These are phyloP conservation scores for Pythium volutum DNA, from an alignment of 352 stramenopile species.

Conservation along the genomic window DNA sequence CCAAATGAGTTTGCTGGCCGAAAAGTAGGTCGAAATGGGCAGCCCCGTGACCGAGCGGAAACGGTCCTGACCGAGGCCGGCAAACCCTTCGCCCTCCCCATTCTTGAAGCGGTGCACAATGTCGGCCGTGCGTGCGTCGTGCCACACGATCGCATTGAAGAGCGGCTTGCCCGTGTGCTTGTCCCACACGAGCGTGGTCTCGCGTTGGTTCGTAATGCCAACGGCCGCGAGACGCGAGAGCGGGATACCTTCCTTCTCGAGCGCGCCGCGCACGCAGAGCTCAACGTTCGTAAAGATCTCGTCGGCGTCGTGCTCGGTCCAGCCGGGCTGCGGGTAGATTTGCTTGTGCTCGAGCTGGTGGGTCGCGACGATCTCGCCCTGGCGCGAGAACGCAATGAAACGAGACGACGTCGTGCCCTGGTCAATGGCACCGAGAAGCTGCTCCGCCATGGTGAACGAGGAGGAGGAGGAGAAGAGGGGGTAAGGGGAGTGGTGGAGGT, in stretches of 20 bases:
- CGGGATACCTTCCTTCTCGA: slow-evolving; percentile 68
- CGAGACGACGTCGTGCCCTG: slow-evolving; percentile 96
- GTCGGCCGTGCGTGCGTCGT: slow-evolving; percentile 93
- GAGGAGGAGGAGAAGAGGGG: background rate
- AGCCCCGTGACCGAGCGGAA: slow-evolving; percentile 91
- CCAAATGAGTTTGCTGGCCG: slow-evolving; percentile 97
- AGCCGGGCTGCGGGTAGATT: slow-evolving; percentile 94
- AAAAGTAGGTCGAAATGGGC: slow-evolving; percentile 97
- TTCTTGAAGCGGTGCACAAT: slow-evolving; percentile 86
- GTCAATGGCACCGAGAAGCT: slow-evolving; percentile 91
- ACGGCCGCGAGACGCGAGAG: slow-evolving; percentile 85
- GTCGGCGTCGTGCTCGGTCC: slow-evolving; percentile 97
- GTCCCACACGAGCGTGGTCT: slow-evolving; percentile 98
- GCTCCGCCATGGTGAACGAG: slow-evolving; percentile 31
- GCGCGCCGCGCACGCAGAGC: slow-evolving; percentile 66
- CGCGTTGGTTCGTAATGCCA: slow-evolving; percentile 99
- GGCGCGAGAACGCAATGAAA: slow-evolving; percentile 94
- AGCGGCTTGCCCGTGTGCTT: slow-evolving; percentile 94
- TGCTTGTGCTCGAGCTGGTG: slow-evolving; percentile 97
- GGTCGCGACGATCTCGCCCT: slow-evolving; percentile 86
- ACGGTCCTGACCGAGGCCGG: slow-evolving; percentile 50
- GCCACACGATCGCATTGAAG: slow-evolving; percentile 99
- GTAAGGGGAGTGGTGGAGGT: slow-evolving; percentile 6
- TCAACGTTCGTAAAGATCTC: slow-evolving; percentile 92
- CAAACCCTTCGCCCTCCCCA: slow-evolving; percentile 51